These are phyloP conservation scores for Corynespora cassiicola DNA, from an alignment of 2,329 filamentous ascomycete genomes.

Conservation along the genomic window DNA sequence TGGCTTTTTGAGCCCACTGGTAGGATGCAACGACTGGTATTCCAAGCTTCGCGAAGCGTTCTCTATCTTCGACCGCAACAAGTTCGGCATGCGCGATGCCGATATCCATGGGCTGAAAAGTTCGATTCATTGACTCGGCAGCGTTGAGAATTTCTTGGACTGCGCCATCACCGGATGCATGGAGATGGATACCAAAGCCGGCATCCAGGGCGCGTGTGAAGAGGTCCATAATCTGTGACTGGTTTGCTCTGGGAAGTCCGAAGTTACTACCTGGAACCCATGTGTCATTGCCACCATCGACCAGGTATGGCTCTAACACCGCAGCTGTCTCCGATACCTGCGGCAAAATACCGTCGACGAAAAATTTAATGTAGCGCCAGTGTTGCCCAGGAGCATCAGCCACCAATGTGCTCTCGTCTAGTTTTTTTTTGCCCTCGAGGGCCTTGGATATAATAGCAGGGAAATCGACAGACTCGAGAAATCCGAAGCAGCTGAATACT, in stretches of 20 bases:
- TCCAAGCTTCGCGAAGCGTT: slow-evolving; percentile 5
- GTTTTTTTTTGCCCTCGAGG: slow-evolving; percentile 1
- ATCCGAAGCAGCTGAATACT: slow-evolving; percentile 5
- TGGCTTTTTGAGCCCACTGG: slow-evolving; percentile 5
- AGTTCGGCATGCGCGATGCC: slow-evolving; percentile 9
- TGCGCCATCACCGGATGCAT: slow-evolving; percentile 3
- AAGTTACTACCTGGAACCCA: slow-evolving; percentile 7
- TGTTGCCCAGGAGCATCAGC: slow-evolving; percentile 4
- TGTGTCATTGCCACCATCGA: slow-evolving; percentile 4
- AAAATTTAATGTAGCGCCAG: slow-evolving; percentile 6
- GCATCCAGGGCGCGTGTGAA: slow-evolving; percentile 3
- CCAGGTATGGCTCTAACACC: slow-evolving; percentile 5
- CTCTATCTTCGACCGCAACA: slow-evolving; percentile 3
- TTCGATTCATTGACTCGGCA: slow-evolving; percentile 3
- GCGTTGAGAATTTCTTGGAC: slow-evolving; percentile 3
- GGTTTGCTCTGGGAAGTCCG: slow-evolving; percentile 5
- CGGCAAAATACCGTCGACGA: slow-evolving; percentile 7
- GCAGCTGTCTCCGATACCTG: neutral
- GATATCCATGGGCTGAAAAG: slow-evolving; percentile 1
- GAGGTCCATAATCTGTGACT: slow-evolving; percentile 2
- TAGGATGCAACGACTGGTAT: slow-evolving; percentile 3
- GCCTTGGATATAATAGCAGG: slow-evolving; percentile 1
- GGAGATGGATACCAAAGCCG: slow-evolving; percentile 4
- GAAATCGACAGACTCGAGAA: slow-evolving; percentile 3
- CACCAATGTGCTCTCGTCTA: slow-evolving; percentile 2